phyloP scores from a whole-genome alignment of 768 basidiomycete genomes.

The Auricularia sp. region DNA sequence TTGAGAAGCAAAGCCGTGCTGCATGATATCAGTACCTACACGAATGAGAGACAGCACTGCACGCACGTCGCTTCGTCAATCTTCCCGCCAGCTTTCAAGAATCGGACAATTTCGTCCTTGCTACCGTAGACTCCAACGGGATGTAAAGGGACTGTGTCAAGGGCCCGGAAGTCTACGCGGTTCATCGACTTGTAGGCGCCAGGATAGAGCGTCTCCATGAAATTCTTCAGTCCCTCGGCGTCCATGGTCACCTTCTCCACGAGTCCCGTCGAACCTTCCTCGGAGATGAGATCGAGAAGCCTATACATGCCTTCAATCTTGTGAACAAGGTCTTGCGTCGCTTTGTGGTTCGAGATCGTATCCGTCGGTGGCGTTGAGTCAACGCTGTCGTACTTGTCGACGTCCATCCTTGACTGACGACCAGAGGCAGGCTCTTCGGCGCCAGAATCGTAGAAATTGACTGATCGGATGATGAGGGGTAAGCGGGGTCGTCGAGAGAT shows the following conservation, averaged over 20 bases:
- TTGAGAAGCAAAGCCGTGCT: background rate
- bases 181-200: constrained; percentile 45
- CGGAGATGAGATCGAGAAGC: constrained; percentile 43
- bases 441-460: background rate
- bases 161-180: constrained; percentile 42
- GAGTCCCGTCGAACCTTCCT: constrained; percentile 39
- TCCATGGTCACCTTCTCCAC: constrained; percentile 56
- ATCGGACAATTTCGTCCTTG: constrained; percentile 36
- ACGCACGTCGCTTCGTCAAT: constrained; percentile 34
- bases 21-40: background rate
- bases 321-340: background rate
- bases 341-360: no score
- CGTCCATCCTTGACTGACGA: background rate
- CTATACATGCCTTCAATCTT: constrained; percentile 36
- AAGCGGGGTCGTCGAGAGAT: no score
- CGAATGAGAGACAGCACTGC: background rate
- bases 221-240: constrained; percentile 35
- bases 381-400: background rate
- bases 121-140: constrained; percentile 52
- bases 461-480: background rate
- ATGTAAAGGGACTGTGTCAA: constrained; percentile 38
- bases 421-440: background rate
- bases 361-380: no score
- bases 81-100: constrained; percentile 27
- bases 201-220: constrained; percentile 41